Base-by-base conservation (phyloP, 2,329 filamentous ascomycete genomes). In the Aspergillus tamarii region DNA sequence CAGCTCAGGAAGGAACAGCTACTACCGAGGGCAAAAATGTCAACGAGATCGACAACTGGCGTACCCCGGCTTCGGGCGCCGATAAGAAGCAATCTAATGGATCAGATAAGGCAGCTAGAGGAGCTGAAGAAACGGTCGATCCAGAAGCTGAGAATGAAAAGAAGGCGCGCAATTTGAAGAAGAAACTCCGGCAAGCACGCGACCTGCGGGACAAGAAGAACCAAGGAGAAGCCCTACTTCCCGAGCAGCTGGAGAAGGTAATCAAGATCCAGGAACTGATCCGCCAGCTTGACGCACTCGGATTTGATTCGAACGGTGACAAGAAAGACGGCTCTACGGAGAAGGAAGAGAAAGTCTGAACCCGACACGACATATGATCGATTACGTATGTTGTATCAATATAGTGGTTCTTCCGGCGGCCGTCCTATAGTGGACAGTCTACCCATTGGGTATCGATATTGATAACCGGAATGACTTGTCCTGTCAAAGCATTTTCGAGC, bases 231-330 rank as follows among this genome's bases (percentile, higher is more conserved):
- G 85, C 87, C 5, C 81, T 99, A 65, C 84, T 98, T 30, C 94
- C 94, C 0, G 95, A 99, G 81, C 95, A 99, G 81, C 90, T 98
- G 67, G 93, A 94, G 71, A 99, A 99, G 82, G 92, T 99, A 61
- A 96, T 97, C 77, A 96, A 95, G 80, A 97, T 99, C 76, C 93
- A 92, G 67, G 95, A 99, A 81, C 85, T 99, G 57, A 89, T 97
- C 63, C 87, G 93, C 14, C 94, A 98, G 76, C 81, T 99, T 61
- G 92, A 96, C 72, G 85, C 87, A 2, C 83, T 99, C 32, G 94
- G 94, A 0, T 93, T 98, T 67, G 91, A 96, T 76, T 80, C 87
- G 1, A 91, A 96, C 11, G 92, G 90, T 3, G 91, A 94, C 65
- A 85, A 84, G 70, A 85, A 85, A 70, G 73, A 72, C 5, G 68